phyloP scores from a whole-genome alignment of 306 rosid genomes.

The Lupinus albus region DNA sequence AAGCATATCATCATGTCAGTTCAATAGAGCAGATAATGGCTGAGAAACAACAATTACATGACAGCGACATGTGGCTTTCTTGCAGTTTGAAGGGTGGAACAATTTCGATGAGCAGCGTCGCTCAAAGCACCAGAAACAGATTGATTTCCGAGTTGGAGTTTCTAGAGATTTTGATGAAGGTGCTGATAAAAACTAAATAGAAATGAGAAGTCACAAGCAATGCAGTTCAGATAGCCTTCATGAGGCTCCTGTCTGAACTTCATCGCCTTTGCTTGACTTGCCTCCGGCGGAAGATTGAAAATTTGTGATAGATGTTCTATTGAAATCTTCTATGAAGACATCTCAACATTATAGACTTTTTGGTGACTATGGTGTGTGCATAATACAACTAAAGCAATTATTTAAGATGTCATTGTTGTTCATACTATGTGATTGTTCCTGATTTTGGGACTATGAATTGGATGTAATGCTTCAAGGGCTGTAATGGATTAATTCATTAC shows the following conservation, averaged over 20 bases:
- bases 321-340: conserved; percentile 5
- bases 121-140: conserved; percentile 80
- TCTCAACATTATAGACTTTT: neutral
- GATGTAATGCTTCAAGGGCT: no score
- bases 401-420: neutral
- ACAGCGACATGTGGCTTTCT: conserved; percentile 18
- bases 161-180: conserved; percentile 89
- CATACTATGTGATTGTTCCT: neutral
- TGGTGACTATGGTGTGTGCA: neutral
- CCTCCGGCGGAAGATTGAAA: conserved; percentile 13
- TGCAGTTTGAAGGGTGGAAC: conserved; percentile 92
- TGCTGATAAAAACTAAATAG: conserved; percentile 71
- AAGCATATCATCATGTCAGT: conserved; percentile 19
- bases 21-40: conserved; percentile 6
- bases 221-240: conserved; percentile 1
- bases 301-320: conserved; percentile 14
- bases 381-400: neutral
- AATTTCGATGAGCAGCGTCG: conserved; percentile 76
- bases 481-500: no score
- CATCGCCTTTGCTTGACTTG: neutral
- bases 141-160: conserved; percentile 75
- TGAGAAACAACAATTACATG: conserved; percentile 13
- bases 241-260: conserved; percentile 7
- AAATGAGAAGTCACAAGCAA: neutral
- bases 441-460: neutral